Base-by-base conservation (phyloP, 2,329 filamentous ascomycete species). In the Neurospora sp. region DNA sequence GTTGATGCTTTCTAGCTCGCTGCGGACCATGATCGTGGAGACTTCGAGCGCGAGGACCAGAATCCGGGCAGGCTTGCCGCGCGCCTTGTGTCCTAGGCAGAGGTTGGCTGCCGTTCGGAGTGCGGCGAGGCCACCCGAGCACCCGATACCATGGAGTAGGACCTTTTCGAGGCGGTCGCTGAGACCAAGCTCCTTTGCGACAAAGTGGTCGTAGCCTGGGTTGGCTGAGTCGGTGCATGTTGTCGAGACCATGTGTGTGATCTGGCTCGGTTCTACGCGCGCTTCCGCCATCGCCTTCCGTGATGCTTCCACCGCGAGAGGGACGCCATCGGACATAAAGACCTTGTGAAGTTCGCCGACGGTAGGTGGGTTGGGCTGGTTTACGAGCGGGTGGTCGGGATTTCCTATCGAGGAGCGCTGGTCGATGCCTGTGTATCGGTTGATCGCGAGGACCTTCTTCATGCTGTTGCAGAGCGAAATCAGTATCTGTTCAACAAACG, bases 171-270 rank as follows among this genome's bases (percentile, higher is more conserved):
- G 84, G n/a, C 80, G 80, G 40, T 84, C 81, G n/a, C 81, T 80
- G 38, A 91, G 81, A 0, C 87, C 87, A 2, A 91, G 79, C 4
- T 82, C 80, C 75, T 86, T 87, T 68, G 84, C 84, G 33, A 91
- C 86, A 72, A 83, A 89, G 77, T 90, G 87, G 73, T 91, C 89
- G 76, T 88, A 91, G 1, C 89, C 89, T 0, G 89, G 89, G 76
- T 91, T 91, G 17, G 88, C 88, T 73, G 87, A 90, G 76, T 91
- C 87, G 9, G 89, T 91, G 76, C 89, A 91, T 5, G 89, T 91
- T 0, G 88, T 90, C 33, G 88, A 86, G 9, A 91, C 88, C 52
- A 90, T 82, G 74, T 91, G 89, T 3, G 89, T 91, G 72, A 91
- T 88, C 68, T 88, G 80, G 3, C 76, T 76, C 0, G 83, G 76